These are phyloP conservation scores for Delonix regia DNA, from an alignment of 306 rosid genomes.

Conservation along the genomic window DNA sequence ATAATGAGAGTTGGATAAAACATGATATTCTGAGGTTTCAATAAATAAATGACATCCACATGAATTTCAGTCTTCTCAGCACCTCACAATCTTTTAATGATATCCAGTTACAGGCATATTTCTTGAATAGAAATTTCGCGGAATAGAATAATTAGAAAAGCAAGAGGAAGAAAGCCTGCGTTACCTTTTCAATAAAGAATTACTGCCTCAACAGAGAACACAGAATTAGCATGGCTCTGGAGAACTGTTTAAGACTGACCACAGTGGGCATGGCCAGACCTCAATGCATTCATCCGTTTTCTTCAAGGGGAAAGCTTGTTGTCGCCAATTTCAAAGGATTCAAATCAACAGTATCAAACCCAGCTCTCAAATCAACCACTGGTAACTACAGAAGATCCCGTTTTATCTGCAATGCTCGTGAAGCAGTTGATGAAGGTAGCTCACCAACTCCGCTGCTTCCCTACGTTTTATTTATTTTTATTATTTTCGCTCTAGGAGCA, in stretches of 20 bases:
- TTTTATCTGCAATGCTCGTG: slow-evolving; percentile 76
- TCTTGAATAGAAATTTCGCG: not conserved
- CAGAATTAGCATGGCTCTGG: slow-evolving; percentile 57
- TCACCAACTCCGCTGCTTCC: slow-evolving; percentile 3
- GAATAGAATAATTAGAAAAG: not conserved
- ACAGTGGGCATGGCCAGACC: slow-evolving; percentile 54
- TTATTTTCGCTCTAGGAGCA: not conserved
- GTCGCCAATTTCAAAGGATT: slow-evolving; percentile 40
- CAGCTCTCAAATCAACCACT: slow-evolving; percentile 37
- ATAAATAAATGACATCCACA: slow-evolving; percentile 53
- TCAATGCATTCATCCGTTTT: slow-evolving; percentile 53
- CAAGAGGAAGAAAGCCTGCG: not conserved
- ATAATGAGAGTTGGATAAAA: not conserved
- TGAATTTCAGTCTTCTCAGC: slow-evolving; percentile 46
- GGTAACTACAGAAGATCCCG: slow-evolving; percentile 46
- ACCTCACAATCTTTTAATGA: slow-evolving; percentile 52
- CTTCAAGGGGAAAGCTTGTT: slow-evolving; percentile 55
- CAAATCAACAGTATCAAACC: slow-evolving; percentile 39
- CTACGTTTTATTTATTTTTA: not conserved
- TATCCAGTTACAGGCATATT: slow-evolving; percentile 41
- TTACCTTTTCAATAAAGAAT: not conserved
- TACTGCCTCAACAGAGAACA: not conserved
- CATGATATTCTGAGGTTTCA: not conserved
- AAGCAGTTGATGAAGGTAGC: slow-evolving; percentile 63
- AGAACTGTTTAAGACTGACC: slow-evolving; percentile 64